phyloP scores from a whole-genome alignment of 2,329 filamentous ascomycete genomes.

The Emmonsia crescens region DNA sequence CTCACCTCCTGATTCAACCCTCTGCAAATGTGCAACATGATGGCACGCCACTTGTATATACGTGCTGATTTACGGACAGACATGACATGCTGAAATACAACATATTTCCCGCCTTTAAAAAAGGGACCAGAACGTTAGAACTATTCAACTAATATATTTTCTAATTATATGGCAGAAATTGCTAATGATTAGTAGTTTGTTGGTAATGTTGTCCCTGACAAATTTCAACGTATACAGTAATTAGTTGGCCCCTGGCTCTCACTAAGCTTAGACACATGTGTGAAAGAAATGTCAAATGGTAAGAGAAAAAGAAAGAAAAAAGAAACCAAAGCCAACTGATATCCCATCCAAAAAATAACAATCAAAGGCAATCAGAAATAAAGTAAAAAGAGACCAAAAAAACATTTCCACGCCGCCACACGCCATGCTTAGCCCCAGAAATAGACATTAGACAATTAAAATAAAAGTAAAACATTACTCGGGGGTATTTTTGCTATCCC shows the following conservation, averaged over 20 bases:
- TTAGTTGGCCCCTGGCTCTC: no score
- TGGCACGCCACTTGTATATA: no score
- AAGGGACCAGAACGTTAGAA: no score
- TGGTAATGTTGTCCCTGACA: no score
- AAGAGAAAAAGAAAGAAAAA: background rate
- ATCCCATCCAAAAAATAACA: background rate
- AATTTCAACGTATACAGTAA: no score
- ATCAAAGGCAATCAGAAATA: background rate
- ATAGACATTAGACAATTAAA: background rate
- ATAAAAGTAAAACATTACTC: background rate
- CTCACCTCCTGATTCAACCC: no score
- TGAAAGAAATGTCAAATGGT: no score
- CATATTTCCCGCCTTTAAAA: no score
- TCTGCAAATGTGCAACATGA: no score
- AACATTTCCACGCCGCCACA: background rate
- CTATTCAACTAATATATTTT: background rate
- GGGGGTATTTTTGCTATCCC: background rate
- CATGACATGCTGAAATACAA: no score
- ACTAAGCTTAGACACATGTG: no score
- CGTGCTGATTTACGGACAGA: no score
- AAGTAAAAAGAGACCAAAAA: background rate
- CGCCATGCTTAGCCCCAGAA: background rate
- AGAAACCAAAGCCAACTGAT: background rate
- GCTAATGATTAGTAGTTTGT: background rate
- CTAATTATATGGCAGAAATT: background rate